Percentiles rank a stretch among this genome's conserved stretches.
Conservation (phyloP, 1,284 basidiomycete species). For the Malassezia brasiliensis region DNA sequence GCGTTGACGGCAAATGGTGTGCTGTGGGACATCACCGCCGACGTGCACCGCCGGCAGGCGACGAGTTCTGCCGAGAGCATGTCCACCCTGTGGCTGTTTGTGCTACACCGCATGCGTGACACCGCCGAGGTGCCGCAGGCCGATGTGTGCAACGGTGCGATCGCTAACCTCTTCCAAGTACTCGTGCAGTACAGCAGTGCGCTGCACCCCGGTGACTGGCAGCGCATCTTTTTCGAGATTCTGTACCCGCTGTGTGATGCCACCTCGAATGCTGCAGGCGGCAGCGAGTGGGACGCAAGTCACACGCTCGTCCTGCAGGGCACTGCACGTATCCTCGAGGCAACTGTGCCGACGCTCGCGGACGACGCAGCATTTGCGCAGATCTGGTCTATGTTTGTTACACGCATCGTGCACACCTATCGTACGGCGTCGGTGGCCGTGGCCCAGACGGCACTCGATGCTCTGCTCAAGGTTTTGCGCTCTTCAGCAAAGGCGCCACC, state of each 20-base stretch:
- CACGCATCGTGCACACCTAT: background rate
- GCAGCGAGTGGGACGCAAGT: slow-evolving; percentile 52
- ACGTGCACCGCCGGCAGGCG: slow-evolving; percentile 25
- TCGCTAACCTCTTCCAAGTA: slow-evolving; percentile 86
- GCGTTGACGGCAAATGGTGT: slow-evolving; percentile 59
- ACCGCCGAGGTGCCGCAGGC: slow-evolving; percentile 70
- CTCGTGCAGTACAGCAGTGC: slow-evolving; percentile 83
- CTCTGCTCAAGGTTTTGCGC: background rate
- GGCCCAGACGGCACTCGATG: slow-evolving; percentile 9
- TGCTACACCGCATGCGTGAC: slow-evolving; percentile 70
- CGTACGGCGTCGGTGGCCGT: background rate
- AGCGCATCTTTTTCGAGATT: slow-evolving; percentile 58
- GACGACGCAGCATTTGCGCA: background rate
- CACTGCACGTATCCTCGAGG: slow-evolving; percentile 69
- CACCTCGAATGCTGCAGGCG: slow-evolving; percentile 45
- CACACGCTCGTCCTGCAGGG: slow-evolving; percentile 75
- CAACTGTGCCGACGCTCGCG: slow-evolving; percentile 67
- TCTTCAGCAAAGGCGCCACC: background rate
- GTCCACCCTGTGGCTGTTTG: slow-evolving; percentile 64
- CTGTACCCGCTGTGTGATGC: slow-evolving; percentile 76
- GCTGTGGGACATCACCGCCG: slow-evolving; percentile 44
- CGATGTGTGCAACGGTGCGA: slow-evolving; percentile 82
- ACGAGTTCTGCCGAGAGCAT: slow-evolving; percentile 3
- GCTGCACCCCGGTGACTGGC: slow-evolving; percentile 70
- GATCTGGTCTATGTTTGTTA: slow-evolving; percentile 10